Base-by-base conservation (phyloP, 2,329 filamentous ascomycete genomes). In the Mycocentrospora acerina region DNA sequence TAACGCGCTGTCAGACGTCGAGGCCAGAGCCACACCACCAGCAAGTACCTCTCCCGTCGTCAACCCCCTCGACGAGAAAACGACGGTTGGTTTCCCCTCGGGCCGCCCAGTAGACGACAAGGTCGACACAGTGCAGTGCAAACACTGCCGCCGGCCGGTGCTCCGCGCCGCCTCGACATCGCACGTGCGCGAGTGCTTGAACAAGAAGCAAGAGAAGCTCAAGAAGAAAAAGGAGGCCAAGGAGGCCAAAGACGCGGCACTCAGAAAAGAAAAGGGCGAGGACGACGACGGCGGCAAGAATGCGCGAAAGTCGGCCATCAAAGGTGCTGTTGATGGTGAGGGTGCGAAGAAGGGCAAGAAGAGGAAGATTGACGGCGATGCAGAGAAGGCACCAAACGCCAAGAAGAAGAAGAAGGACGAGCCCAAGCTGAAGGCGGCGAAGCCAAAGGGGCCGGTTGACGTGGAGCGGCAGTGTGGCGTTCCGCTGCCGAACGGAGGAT, bases 361-460 rank as follows among this genome's bases (percentile, higher is more conserved):
- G 64, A 61, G 72, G 39, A 75, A 74, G 55, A 63, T 72, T 3
- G 69, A 72, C 24, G 71, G 62, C 16, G 76, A 90, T 53, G 78
- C 80, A n/a, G 86, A 89, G 36, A 93, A 93, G 71, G 86, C 80
- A 12, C 85, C 86, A 1, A 93, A 91, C 40, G 60, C 64, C 68
- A 81, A 83, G 51, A 95, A 95, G 75, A 95, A 95, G 75, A 95
- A 95, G 75, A 95, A 95, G 71, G 89, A 95, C 47, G 89, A 95
- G 60, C 84, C 85, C 1, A 94, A 94, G 64, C 77, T 83, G 14
- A 95, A 94, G 69, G 76, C 80, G 1, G 79, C 88, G 0, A 95
- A 95, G 59, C 85, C 87, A 0, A 95, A 94, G 74, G 89, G 89
- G 0, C 90, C 90, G 3, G 90, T 96, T 27, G 90, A 96, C 68